A percentile compares a stretch with the other conserved stretches of the same genome.
phyloP scores from a whole-genome alignment of 371 early-diverging fungal species.

The Syncephalis plumigaleata region DNA sequence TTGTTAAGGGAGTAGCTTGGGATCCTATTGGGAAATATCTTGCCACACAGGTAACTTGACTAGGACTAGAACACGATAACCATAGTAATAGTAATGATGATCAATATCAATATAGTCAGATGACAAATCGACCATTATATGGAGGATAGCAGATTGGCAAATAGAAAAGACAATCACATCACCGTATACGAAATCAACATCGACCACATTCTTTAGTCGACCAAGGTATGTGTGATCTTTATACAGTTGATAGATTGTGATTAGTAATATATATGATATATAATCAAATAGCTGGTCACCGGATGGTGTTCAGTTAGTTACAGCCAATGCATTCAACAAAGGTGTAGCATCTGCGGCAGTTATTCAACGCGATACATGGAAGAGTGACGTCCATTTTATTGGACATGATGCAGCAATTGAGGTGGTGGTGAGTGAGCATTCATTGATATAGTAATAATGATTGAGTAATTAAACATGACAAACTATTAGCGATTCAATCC shows the following conservation, averaged over 20 bases:
- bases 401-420: constrained; percentile 86
- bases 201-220: constrained; percentile 79
- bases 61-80: neutral
- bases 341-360: constrained; percentile 68
- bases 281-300: constrained; percentile 73
- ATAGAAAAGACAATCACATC: constrained; percentile 47
- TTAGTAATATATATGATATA: neutral
- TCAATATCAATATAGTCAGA: constrained; percentile 41
- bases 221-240: constrained; percentile 39
- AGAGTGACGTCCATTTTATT: constrained; percentile 59
- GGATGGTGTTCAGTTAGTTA: constrained; percentile 74
- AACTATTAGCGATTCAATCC: constrained; percentile 49
- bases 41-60: constrained; percentile 59
- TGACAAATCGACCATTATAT: constrained; percentile 77
- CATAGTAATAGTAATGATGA: neutral
- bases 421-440: constrained; percentile 48
- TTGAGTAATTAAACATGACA: neutral
- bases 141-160: constrained; percentile 76
- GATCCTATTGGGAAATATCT: constrained; percentile 90
- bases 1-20: constrained; percentile 93
- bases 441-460: neutral
- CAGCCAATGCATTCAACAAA: constrained; percentile 81
- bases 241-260: neutral
- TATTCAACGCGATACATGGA: constrained; percentile 62
- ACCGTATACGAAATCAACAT: constrained; percentile 57